A percentile compares a stretch with the other conserved stretches of the same genome.
These are phyloP conservation scores for Nigrospora sphaerica DNA, from an alignment of 2,329 filamentous ascomycete species.

Conservation along the genomic window DNA sequence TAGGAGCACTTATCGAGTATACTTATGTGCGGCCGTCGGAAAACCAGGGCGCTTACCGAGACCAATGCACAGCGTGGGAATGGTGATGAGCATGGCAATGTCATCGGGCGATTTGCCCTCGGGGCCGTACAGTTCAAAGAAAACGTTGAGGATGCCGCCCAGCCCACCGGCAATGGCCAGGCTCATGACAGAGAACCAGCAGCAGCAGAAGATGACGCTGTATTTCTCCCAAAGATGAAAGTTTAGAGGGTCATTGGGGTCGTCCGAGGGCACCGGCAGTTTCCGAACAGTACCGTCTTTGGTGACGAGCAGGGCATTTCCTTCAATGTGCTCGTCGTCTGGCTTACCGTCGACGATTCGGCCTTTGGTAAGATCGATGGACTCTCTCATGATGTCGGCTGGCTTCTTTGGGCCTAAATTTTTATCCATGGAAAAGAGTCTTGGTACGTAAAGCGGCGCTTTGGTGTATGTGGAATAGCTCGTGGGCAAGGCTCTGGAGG, in stretches of 20 bases:
- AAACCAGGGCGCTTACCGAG: constrained; percentile 16
- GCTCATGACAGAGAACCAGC: constrained; percentile 21
- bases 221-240: constrained; percentile 14
- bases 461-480: no score
- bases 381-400: no score
- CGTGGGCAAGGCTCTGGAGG: no score
- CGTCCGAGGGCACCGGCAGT: constrained; percentile 10
- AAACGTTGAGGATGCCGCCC: constrained; percentile 26
- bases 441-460: no score
- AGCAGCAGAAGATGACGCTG: constrained; percentile 14
- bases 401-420: no score
- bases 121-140: constrained; percentile 22
- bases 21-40: background rate
- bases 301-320: constrained; percentile 3
- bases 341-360: no score
- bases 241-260: constrained; percentile 19
- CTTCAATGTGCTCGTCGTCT: background rate
- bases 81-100: constrained; percentile 25
- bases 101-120: constrained; percentile 15
- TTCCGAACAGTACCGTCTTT: constrained; percentile 8
- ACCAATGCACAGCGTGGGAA: constrained; percentile 30
- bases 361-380: no score
- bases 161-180: constrained; percentile 43
- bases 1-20: background rate
- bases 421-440: no score